Conservation (phyloP, 768 basidiomycete genomes). For the Chiua virens region DNA sequence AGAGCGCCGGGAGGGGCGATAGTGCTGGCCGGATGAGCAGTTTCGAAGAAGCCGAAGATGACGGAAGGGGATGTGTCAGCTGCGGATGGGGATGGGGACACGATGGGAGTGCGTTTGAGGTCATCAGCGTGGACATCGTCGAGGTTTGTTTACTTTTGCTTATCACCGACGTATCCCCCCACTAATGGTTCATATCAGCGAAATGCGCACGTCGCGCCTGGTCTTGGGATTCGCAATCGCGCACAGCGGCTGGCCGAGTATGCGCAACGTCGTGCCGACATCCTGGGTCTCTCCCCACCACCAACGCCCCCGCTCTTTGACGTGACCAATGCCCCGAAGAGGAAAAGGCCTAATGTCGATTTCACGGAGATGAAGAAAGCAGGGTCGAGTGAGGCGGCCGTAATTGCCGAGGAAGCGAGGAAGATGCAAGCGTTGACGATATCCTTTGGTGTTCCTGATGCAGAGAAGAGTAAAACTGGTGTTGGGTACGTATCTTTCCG, state of each 20-base stretch:
- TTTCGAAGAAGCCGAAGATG: slow-evolving; percentile 47
- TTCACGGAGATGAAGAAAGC: slow-evolving; percentile 22
- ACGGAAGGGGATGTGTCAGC: slow-evolving; percentile 61
- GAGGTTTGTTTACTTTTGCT: slow-evolving; percentile 45
- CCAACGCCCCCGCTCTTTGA: slow-evolving; percentile 31
- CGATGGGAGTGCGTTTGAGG: slow-evolving; percentile 75
- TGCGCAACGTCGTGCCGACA: slow-evolving; percentile 53
- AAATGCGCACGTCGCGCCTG: slow-evolving; percentile 50
- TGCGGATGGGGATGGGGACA: slow-evolving; percentile 79
- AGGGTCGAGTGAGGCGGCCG: slow-evolving; percentile 20
- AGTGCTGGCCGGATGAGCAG: slow-evolving; percentile 24
- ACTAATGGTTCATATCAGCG: slow-evolving; percentile 38
- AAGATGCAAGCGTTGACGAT: slow-evolving; percentile 47
- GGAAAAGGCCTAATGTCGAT: slow-evolving; percentile 22
- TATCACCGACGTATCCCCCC: neutral
- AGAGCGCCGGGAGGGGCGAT: slow-evolving; percentile 29
- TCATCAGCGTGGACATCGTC: slow-evolving; percentile 61
- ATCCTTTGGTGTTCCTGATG: slow-evolving; percentile 43
- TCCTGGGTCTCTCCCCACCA: slow-evolving; percentile 33
- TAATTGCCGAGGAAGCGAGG: slow-evolving; percentile 38
- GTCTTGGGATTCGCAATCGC: slow-evolving; percentile 60
- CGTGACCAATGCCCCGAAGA: slow-evolving; percentile 37
- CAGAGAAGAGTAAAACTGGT: slow-evolving; percentile 34
- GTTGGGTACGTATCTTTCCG: slow-evolving; percentile 43
- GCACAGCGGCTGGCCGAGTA: slow-evolving; percentile 69